Conservation (phyloP, 441 rosid species). For the Rhodomyrtus psidioides region DNA sequence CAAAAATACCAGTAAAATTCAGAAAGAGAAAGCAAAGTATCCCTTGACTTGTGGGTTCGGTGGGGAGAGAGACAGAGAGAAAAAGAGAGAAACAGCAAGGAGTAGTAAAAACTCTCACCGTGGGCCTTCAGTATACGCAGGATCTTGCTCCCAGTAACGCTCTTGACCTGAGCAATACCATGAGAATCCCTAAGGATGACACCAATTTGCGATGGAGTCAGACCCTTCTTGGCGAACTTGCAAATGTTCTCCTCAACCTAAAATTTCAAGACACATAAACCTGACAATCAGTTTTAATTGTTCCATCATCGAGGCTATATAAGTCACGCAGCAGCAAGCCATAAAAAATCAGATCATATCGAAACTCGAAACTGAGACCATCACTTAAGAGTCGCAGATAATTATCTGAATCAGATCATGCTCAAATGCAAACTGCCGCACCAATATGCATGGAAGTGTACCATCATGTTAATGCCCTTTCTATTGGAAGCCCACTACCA, state of each 20-base stretch:
- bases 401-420: not conserved
- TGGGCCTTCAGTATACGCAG: constrained; percentile 64
- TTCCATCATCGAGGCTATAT: not conserved
- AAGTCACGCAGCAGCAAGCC: not conserved
- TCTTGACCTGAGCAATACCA: constrained; percentile 73
- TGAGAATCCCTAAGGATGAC: constrained; percentile 81
- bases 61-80: fast-evolving
- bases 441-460: not conserved
- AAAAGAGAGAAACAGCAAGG: not conserved
- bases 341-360: not conserved
- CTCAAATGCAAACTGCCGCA: not conserved
- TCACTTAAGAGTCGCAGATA: not conserved
- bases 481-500: not conserved
- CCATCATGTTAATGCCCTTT: not conserved
- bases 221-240: constrained; percentile 77
- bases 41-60: not conserved
- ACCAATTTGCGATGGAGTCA: constrained; percentile 80
- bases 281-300: not conserved
- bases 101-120: constrained; percentile 15
- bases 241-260: constrained; percentile 75
- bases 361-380: not conserved
- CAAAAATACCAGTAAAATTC: not conserved
- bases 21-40: not conserved
- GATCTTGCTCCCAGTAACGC: constrained; percentile 72
- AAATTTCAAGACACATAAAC: not conserved